These are phyloP conservation scores for Cyclostephanos tholiformis DNA, from an alignment of 108 stramenopile genomes.

Conservation along the genomic window DNA sequence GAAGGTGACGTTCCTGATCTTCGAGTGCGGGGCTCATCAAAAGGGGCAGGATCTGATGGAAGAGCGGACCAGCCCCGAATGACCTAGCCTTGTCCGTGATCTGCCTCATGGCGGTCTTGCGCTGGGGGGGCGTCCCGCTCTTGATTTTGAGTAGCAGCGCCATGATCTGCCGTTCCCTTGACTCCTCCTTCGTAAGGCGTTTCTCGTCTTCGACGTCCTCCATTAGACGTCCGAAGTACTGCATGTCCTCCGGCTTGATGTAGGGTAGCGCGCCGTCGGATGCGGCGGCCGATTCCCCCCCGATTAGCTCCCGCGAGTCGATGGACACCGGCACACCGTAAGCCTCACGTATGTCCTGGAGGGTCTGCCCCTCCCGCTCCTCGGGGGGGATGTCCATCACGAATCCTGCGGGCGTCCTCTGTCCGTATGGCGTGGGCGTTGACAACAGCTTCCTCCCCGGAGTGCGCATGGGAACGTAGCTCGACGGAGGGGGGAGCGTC, in stretches of 20 bases:
- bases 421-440: constrained; percentile 88
- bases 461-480: constrained; percentile 93
- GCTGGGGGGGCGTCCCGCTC: constrained; percentile 97
- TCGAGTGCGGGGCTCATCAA: constrained; percentile 98
- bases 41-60: constrained; percentile 97
- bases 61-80: constrained; percentile 96
- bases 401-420: constrained; percentile 83
- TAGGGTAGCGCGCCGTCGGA: constrained; percentile 78
- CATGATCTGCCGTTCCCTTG: constrained; percentile 90
- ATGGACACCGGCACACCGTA: constrained; percentile 91
- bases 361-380: constrained; percentile 66
- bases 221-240: constrained; percentile 97
- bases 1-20: constrained; percentile 98
- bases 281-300: constrained; percentile 21
- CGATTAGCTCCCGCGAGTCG: constrained; percentile 49
- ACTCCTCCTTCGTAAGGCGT: constrained; percentile 79
- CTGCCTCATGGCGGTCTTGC: constrained; percentile 98
- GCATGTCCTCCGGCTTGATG: constrained; percentile 99
- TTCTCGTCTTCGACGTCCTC: constrained; percentile 80
- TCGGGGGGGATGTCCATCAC: constrained; percentile 93
- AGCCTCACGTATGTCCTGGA: constrained; percentile 89
- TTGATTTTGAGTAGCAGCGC: constrained; percentile 95
- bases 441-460: constrained; percentile 90
- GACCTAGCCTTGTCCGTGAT: constrained; percentile 95
- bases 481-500: constrained; percentile 87